Base-by-base conservation (phyloP, 768 basidiomycete genomes). In the Melanogaster broomeanus region DNA sequence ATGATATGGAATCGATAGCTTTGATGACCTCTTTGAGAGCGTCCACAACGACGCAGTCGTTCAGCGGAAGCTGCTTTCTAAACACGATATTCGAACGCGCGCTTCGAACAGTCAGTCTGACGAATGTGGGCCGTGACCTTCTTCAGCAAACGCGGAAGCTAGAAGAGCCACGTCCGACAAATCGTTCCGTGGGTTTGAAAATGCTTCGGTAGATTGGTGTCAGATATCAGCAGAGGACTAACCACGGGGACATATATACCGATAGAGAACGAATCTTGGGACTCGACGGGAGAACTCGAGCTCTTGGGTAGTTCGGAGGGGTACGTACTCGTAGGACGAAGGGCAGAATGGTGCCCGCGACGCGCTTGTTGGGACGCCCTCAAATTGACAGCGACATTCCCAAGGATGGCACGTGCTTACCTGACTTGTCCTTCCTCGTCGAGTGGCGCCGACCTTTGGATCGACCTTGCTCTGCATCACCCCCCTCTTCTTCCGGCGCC, bases 221-320 rank as follows among this genome's bases (percentile, higher is more conserved):
- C 3, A 48, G 42, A 21, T 25, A 41, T 4, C 9, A 52, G 25
- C n/a, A 18, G n/a, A 27, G 11, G 19, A 18, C 10, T n/a, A 3
- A 25, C 8, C 4, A 19, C 0, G 4, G 25, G n/a, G 4, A n/a
- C n/a, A n/a, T 4, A 24, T 57, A 48, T 10, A 66, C 65, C 67
- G 12, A 39, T 46, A 11, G 64, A 53, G 45, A 66, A 66, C 16
- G 59, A 55, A 46, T 62, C 63, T 6, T 47, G 53, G n/a, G 56
- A 49, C 0, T 52, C 43, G 6, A 44, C 4, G 1, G 42, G 33
- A 12, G 39, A 12, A 6, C 35, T 19, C 40, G 39, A 12, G 7
- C 35, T 19, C 40, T 41, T 49, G 22, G 31, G n/a, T n/a, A n/a
- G 25, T 13, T 61, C 56, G 35, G 38, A n/a, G 44, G 37, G 8